These are phyloP conservation scores for Phaffomyces thermotolerans DNA, from an alignment of 805 yeast genomes.

Conservation along the genomic window DNA sequence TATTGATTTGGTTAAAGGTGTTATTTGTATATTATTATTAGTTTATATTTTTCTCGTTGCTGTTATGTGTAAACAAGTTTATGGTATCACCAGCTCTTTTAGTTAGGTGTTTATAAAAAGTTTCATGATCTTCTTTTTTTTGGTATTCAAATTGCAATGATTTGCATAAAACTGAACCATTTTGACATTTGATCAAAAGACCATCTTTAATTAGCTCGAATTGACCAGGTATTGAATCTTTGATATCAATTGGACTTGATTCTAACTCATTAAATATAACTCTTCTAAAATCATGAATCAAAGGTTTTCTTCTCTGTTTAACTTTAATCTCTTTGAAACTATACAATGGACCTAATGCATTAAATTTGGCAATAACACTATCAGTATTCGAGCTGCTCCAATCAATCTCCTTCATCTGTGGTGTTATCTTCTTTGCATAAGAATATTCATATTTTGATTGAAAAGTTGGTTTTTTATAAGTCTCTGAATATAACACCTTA, in stretches of 20 bases:
- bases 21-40: no score
- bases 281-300: slow-evolving; percentile 30
- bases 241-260: neutral
- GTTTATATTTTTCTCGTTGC: no score
- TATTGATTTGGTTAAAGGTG: no score
- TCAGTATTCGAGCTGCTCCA: slow-evolving; percentile 38
- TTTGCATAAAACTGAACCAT: slow-evolving; percentile 33
- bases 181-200: slow-evolving; percentile 36
- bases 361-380: slow-evolving; percentile 34
- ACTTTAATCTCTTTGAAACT: slow-evolving; percentile 35
- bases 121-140: slow-evolving; percentile 35
- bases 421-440: slow-evolving; percentile 50
- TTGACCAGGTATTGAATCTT: slow-evolving; percentile 20
- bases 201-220: slow-evolving; percentile 21
- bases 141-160: slow-evolving; percentile 50
- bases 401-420: slow-evolving; percentile 33
- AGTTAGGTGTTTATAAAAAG: slow-evolving; percentile 35
- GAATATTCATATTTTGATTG: slow-evolving; percentile 31
- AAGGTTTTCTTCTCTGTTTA: slow-evolving; percentile 27
- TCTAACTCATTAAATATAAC: slow-evolving; percentile 37
- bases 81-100: slow-evolving; percentile 40
- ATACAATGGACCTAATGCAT: slow-evolving; percentile 51
- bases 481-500: slow-evolving; percentile 32
- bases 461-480: slow-evolving; percentile 19
- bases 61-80: slow-evolving; percentile 5